A percentile compares a stretch with the other conserved stretches of the same genome.
Conservation (phyloP, 2,329 filamentous ascomycete genomes). For the Bertia moriformis region DNA sequence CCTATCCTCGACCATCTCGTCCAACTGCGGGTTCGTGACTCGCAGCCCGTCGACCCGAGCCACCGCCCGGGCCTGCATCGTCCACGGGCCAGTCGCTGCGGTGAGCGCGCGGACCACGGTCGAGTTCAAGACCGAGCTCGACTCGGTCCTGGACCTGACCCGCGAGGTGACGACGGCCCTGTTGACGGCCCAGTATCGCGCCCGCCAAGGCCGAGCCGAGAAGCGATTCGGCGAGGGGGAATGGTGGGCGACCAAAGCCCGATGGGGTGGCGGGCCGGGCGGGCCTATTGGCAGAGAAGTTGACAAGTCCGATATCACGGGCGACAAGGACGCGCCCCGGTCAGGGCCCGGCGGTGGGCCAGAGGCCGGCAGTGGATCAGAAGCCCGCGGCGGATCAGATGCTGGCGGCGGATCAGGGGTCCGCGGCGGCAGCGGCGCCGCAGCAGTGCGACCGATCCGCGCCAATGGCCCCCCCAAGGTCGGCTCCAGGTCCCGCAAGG, state of each 20-base stretch:
- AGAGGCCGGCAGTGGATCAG: not conserved
- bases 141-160: conserved; percentile 47
- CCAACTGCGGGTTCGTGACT: conserved; percentile 43
- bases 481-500: conserved; percentile 36
- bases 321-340: not conserved
- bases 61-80: conserved; percentile 39
- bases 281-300: conserved; percentile 49
- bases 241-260: conserved; percentile 46
- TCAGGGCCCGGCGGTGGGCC: too few species aligned
- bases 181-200: conserved; percentile 48
- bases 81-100: conserved; percentile 47
- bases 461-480: conserved; percentile 7
- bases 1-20: conserved; percentile 24
- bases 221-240: conserved; percentile 37
- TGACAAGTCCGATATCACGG: conserved; percentile 16
- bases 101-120: conserved; percentile 41
- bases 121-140: conserved; percentile 33
- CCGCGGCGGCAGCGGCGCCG: too few species aligned
- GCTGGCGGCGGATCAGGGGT: not conserved
- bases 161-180: conserved; percentile 45
- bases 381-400: too few species aligned
- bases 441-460: too few species aligned
- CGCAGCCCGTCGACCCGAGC: conserved; percentile 44
- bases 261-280: conserved; percentile 49
- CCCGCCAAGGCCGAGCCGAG: conserved; percentile 40